A percentile compares a stretch with the other conserved stretches of the same genome.
Conservation (phyloP, 768 basidiomycete genomes). For the Lactarius psammicola region DNA sequence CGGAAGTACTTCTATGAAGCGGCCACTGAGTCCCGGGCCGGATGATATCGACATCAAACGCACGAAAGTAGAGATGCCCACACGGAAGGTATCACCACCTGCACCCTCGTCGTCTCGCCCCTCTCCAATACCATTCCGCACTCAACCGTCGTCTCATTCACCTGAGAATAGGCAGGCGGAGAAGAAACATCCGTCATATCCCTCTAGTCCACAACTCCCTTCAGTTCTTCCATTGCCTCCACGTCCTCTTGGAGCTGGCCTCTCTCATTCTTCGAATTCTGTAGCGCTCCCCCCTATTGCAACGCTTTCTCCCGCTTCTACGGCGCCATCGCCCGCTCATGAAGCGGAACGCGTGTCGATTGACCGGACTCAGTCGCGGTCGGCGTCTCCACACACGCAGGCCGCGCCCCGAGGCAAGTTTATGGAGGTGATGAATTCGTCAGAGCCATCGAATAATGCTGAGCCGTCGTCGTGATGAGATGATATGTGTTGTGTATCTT, state of each 20-base stretch:
- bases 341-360: slow-evolving; percentile 52
- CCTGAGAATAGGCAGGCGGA: slow-evolving; percentile 54
- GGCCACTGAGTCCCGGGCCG: slow-evolving; percentile 64
- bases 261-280: slow-evolving; percentile 41
- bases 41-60: slow-evolving; percentile 61
- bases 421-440: slow-evolving; percentile 50
- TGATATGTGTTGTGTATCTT: slow-evolving; percentile 24
- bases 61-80: slow-evolving; percentile 52
- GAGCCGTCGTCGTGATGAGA: slow-evolving; percentile 35
- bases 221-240: slow-evolving; percentile 72
- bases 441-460: slow-evolving; percentile 43
- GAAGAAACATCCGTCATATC: slow-evolving; percentile 33
- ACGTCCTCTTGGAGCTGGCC: slow-evolving; percentile 60
- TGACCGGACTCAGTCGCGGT: slow-evolving; percentile 43
- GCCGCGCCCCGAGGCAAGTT: slow-evolving; percentile 54
- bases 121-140: slow-evolving; percentile 72
- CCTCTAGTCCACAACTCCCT: slow-evolving; percentile 53
- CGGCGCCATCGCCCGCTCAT: slow-evolving; percentile 49
- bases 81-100: slow-evolving; percentile 57
- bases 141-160: slow-evolving; percentile 66
- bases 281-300: slow-evolving; percentile 70
- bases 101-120: slow-evolving; percentile 48
- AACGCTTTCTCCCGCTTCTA: slow-evolving; percentile 61
- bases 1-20: slow-evolving; percentile 48
- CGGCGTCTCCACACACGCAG: slow-evolving; percentile 40